phyloP scores from a whole-genome alignment of 306 rosid genomes.

The Cyamopsis tetragonoloba region DNA sequence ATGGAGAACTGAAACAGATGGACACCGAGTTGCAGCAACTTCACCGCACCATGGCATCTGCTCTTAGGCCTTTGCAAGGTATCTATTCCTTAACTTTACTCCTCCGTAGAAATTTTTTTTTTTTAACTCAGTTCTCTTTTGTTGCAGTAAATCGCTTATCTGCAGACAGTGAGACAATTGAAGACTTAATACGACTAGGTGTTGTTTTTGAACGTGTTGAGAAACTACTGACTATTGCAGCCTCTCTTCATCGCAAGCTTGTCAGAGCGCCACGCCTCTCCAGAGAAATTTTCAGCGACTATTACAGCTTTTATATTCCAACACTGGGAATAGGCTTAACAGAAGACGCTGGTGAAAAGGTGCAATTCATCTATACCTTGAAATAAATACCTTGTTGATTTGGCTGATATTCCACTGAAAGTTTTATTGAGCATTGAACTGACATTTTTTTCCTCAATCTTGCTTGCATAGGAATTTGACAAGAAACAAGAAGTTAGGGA shows the following conservation, averaged over 20 bases:
- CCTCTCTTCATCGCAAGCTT: slow-evolving; percentile 88
- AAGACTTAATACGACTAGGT: slow-evolving; percentile 61
- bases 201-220: slow-evolving; percentile 76
- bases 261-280: slow-evolving; percentile 72
- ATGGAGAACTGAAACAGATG: slow-evolving; percentile 79
- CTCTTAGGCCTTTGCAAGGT: slow-evolving; percentile 78
- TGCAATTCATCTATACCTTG: slow-evolving; percentile 26
- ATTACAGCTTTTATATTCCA: slow-evolving; percentile 56
- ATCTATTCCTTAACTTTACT: slow-evolving; percentile 8
- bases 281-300: slow-evolving; percentile 69
- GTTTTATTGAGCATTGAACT: slow-evolving; percentile 11
- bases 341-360: slow-evolving; percentile 47
- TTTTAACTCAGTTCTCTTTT: slow-evolving; percentile 20
- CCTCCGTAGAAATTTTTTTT: background rate
- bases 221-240: slow-evolving; percentile 66
- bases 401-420: background rate
- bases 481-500: slow-evolving; percentile 52
- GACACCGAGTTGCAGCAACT: slow-evolving; percentile 71
- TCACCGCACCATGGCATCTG: slow-evolving; percentile 62
- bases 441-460: slow-evolving; percentile 24
- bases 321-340: slow-evolving; percentile 55
- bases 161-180: slow-evolving; percentile 62
- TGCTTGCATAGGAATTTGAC: slow-evolving; percentile 54
- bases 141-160: slow-evolving; percentile 67
- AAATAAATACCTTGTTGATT: background rate